phyloP scores from a whole-genome alignment of 495 filamentous ascomycete genomes.

The Penicillium samsonianum region DNA sequence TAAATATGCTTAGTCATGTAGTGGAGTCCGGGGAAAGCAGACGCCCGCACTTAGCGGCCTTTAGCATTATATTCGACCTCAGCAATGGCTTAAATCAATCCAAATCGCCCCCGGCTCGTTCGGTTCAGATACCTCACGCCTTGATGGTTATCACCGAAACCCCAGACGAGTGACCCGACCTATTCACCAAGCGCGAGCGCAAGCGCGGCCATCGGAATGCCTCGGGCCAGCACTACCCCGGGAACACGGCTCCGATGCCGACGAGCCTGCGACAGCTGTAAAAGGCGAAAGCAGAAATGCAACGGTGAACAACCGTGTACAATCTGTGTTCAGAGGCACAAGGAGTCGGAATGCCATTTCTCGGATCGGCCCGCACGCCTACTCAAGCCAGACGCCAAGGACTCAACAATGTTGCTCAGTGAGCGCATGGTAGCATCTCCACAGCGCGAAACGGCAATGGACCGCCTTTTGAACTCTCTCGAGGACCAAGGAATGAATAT shows the following conservation, averaged over 20 bases:
- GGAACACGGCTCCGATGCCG: conserved; percentile 43
- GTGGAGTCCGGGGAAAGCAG: conserved; percentile 24
- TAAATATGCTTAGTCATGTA: not conserved
- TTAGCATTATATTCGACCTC: not conserved
- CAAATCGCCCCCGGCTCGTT: not conserved
- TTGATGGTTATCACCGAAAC: not conserved
- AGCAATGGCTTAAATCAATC: not conserved
- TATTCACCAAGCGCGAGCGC: not conserved
- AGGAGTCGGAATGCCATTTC: conserved; percentile 50
- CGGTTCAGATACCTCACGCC: not conserved
- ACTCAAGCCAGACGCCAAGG: conserved; percentile 36
- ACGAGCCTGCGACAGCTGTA: conserved; percentile 73
- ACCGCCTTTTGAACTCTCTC: conserved; percentile 41
- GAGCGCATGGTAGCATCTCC: conserved; percentile 37
- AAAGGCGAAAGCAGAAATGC: conserved; percentile 79
- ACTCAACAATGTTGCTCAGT: conserved; percentile 45
- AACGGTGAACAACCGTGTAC: conserved; percentile 71
- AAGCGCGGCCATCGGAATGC: conserved; percentile 30
- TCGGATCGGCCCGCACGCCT: conserved; percentile 45
- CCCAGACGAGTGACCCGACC: not conserved
- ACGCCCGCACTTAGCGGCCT: conserved; percentile 8
- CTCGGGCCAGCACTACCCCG: conserved; percentile 37
- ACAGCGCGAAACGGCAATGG: conserved; percentile 44
- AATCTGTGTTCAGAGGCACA: conserved; percentile 61
- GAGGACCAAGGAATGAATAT: conserved; percentile 39